These are phyloP conservation scores for Xylaria grammica DNA, from an alignment of 495 filamentous ascomycete genomes.

Conservation along the genomic window DNA sequence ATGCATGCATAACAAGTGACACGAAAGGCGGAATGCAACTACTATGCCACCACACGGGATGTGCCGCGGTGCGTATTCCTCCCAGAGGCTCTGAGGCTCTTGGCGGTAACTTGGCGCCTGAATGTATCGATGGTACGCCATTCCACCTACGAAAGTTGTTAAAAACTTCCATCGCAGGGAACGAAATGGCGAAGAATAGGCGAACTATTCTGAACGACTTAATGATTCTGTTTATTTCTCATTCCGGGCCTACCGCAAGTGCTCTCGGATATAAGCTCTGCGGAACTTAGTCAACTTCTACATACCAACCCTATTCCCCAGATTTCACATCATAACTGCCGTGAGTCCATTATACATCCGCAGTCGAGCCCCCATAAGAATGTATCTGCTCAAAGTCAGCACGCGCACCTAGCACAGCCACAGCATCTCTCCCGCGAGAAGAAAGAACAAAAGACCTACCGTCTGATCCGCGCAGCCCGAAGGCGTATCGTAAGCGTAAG, in stretches of 20 bases:
- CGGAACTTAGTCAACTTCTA: background rate
- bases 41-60: background rate
- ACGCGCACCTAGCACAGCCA: background rate
- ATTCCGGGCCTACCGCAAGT: background rate
- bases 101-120: background rate
- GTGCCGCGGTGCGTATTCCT: background rate
- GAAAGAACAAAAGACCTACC: constrained; percentile 41
- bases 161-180: background rate
- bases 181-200: background rate
- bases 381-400: constrained; percentile 20
- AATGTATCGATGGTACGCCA: background rate
- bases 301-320: background rate
- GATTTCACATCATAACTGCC: background rate
- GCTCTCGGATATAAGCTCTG: background rate
- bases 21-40: background rate
- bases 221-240: too few relatives aligned
- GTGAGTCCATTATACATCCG: constrained; percentile 2
- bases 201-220: too few relatives aligned
- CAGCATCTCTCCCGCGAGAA: background rate
- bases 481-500: constrained; percentile 63
- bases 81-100: too few relatives aligned
- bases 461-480: constrained; percentile 64
- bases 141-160: background rate
- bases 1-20: background rate
- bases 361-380: constrained; percentile 19